phyloP scores from a whole-genome alignment of 345 rosid genomes.

The Rhizophora apiculata region DNA sequence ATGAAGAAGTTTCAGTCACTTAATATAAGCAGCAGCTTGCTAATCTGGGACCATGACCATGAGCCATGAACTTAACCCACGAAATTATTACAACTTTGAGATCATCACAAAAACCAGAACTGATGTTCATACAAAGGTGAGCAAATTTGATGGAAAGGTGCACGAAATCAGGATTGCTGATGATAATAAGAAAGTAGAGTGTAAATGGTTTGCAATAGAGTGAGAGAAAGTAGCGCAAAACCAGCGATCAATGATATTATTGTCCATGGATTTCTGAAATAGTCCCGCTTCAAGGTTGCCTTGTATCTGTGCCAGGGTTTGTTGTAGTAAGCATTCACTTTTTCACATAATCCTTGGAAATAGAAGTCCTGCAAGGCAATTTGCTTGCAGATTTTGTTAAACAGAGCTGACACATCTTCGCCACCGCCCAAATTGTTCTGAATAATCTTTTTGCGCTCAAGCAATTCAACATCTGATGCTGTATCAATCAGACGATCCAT shows the following conservation, averaged over 20 bases:
- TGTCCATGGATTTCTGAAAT: constrained; percentile 14
- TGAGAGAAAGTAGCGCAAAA: not conserved
- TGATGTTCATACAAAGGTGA: too few relatives aligned
- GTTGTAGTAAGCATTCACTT: constrained; percentile 1
- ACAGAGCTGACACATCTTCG: constrained; percentile 11
- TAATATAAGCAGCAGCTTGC: too few relatives aligned
- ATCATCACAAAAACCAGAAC: too few relatives aligned
- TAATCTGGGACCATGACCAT: too few relatives aligned
- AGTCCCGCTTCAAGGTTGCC: not conserved
- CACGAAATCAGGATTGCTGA: not conserved
- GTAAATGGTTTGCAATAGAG: not conserved
- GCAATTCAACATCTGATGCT: constrained; percentile 3
- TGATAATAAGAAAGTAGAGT: not conserved
- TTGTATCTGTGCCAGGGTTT: not conserved
- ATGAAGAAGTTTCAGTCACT: too few relatives aligned
- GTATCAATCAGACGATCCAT: constrained; percentile 15
- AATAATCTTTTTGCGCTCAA: not conserved
- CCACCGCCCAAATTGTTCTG: constrained; percentile 5
- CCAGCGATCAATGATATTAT: not conserved
- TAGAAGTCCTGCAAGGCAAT: constrained; percentile 4
- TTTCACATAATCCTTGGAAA: constrained; percentile 1
- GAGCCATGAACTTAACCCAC: too few relatives aligned
- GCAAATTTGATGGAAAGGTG: too few relatives aligned
- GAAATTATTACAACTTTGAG: too few relatives aligned
- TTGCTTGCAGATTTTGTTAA: constrained; percentile 18